Conservation (phyloP, 164 flowering plant genomes). For the Liquidambar formosana region DNA sequence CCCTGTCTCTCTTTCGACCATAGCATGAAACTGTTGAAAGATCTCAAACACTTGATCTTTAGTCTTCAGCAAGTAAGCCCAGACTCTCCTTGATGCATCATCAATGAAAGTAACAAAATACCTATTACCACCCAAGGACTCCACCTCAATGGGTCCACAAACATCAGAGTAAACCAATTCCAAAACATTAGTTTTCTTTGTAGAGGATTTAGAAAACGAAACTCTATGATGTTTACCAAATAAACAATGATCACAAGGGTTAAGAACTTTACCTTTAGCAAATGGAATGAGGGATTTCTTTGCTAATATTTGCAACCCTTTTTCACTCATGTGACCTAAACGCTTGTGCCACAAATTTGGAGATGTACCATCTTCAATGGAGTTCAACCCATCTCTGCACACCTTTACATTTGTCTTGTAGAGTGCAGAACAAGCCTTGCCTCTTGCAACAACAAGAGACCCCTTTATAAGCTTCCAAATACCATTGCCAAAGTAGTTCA, state of each 20-base stretch:
- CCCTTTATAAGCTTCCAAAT: conserved; percentile 15
- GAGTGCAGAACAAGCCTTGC: not conserved
- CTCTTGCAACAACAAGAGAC: not conserved
- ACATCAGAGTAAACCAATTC: conserved; percentile 16
- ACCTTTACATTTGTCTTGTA: not conserved
- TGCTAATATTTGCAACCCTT: conserved; percentile 3
- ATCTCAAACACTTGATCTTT: not conserved
- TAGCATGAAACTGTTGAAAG: conserved; percentile 6
- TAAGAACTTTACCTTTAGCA: not conserved
- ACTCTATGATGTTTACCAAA: conserved; percentile 5
- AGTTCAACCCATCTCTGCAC: not conserved
- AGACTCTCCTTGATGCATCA: conserved; percentile 8
- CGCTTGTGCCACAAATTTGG: conserved; percentile 7
- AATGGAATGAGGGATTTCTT: not conserved
- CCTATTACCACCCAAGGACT: not conserved
- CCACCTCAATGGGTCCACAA: conserved; percentile 10
- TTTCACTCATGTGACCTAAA: conserved; percentile 5
- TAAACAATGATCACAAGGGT: conserved; percentile 12
- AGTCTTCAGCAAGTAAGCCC: conserved; percentile 1
- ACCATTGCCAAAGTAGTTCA: not conserved
- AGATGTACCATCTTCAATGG: not conserved
- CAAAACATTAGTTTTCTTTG: not conserved
- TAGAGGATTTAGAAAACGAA: not conserved
- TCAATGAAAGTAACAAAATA: conserved; percentile 17
- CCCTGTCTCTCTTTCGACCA: conserved; percentile 14